These are phyloP conservation scores for Apophysomyces variabilis DNA, from an alignment of 371 early-diverging fungal genomes.

Conservation along the genomic window DNA sequence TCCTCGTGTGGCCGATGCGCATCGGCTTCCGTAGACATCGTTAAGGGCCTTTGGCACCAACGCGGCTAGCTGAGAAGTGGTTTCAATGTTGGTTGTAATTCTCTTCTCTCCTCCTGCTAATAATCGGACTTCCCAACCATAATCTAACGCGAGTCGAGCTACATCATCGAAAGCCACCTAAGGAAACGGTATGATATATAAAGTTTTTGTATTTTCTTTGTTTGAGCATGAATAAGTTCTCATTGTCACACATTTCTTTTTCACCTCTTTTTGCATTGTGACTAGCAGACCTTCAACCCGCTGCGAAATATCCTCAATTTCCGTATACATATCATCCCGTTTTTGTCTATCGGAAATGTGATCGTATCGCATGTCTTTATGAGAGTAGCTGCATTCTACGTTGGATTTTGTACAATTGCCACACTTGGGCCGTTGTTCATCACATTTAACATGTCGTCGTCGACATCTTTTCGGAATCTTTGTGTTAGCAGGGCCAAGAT, in stretches of 20 bases:
- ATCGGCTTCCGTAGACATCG: constrained; percentile 22
- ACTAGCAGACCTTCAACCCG: constrained; percentile 24
- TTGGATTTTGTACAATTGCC: constrained; percentile 27
- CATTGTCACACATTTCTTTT: not conserved
- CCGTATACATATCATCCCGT: constrained; percentile 32
- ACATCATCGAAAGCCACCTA: constrained; percentile 26
- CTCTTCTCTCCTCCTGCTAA: constrained; percentile 25
- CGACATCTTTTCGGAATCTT: constrained; percentile 20
- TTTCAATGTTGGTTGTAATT: constrained; percentile 26
- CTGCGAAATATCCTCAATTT: constrained; percentile 30
- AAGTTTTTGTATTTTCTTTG: not conserved
- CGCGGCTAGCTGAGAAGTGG: constrained; percentile 26
- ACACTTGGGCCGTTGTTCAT: constrained; percentile 28
- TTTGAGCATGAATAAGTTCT: not conserved
- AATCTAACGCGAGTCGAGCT: constrained; percentile 24
- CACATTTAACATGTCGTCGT: constrained; percentile 33
- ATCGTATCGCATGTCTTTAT: constrained; percentile 29
- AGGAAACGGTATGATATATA: not conserved
- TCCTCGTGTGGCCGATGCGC: not conserved
- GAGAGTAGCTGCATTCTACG: constrained; percentile 31
- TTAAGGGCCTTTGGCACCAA: constrained; percentile 24
- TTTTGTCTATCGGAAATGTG: constrained; percentile 29
- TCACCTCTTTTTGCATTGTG: constrained; percentile 18
- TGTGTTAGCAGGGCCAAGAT: not conserved
- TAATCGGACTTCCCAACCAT: constrained; percentile 28